These are phyloP conservation scores for Ophiobolus disseminans DNA, from an alignment of 2,329 filamentous ascomycete species.

Conservation along the genomic window DNA sequence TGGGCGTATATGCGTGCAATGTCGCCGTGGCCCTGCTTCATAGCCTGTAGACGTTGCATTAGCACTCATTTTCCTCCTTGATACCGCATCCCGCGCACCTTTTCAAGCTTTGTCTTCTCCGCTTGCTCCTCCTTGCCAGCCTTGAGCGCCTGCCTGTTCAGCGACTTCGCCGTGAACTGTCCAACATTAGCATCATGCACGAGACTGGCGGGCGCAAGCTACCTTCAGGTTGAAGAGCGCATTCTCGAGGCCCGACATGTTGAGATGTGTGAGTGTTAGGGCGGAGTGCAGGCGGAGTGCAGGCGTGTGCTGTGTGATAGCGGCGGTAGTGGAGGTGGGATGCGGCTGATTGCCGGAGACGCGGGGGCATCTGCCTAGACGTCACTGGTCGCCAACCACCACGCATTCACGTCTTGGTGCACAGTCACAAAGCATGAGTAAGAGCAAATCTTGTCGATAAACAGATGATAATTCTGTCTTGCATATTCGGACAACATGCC, in stretches of 20 bases:
- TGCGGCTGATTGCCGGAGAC: conserved; percentile 35
- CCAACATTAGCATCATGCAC: conserved; percentile 18
- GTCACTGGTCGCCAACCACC: conserved; percentile 12
- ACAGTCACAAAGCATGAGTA: conserved; percentile 12
- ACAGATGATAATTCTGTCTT: too few species aligned
- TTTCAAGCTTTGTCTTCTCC: conserved; percentile 68
- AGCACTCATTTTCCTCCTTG: not conserved
- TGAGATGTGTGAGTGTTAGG: conserved; percentile 10
- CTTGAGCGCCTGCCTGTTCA: conserved; percentile 68
- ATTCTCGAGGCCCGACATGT: conserved; percentile 68
- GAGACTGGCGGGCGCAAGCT: conserved; percentile 13
- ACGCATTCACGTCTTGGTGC: not conserved
- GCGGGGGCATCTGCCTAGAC: conserved; percentile 33
- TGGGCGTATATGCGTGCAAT: conserved; percentile 70
- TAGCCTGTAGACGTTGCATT: conserved; percentile 53
- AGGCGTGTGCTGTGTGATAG: conserved; percentile 8
- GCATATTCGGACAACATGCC: too few species aligned
- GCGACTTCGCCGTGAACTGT: conserved; percentile 68
- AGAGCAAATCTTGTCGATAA: too few species aligned
- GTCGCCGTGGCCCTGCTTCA: conserved; percentile 65
- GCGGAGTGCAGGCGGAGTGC: conserved; percentile 12
- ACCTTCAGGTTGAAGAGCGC: conserved; percentile 69
- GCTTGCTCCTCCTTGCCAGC: conserved; percentile 66
- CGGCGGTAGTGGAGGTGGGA: conserved; percentile 19
- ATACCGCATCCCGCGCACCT: conserved; percentile 47